Conservation (phyloP, 192 early-diverging fungal genomes). For the Linnemannia hyalina region DNA sequence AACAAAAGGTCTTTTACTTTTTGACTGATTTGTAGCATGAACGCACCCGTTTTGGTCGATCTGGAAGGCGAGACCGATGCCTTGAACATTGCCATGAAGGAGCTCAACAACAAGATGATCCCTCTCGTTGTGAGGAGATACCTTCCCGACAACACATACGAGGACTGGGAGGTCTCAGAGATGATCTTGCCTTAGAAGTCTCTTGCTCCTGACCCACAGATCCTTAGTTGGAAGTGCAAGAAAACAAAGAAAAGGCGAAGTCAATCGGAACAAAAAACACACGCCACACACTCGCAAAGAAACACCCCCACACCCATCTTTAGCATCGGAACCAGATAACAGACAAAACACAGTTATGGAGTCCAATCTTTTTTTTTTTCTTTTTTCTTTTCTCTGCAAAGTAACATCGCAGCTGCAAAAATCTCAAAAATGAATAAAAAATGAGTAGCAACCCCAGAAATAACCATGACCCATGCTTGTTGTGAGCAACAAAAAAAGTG, state of each 20-base stretch:
- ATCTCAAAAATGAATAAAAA: neutral
- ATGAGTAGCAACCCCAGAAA: neutral
- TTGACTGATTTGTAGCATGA: constrained; percentile 76
- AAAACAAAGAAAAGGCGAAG: neutral
- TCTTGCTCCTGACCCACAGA: neutral
- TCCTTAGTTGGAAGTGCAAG: neutral
- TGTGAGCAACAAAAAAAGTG: neutral
- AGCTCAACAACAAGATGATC: constrained; percentile 92
- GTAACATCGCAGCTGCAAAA: neutral
- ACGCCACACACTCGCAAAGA: neutral
- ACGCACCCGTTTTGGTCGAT: constrained; percentile 98
- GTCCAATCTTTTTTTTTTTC: neutral
- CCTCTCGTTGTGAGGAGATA: constrained; percentile 93
- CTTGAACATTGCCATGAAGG: constrained; percentile 94
- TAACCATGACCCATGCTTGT: neutral
- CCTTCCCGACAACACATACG: constrained; percentile 93
- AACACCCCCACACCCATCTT: neutral
- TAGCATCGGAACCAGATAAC: neutral
- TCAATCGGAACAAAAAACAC: neutral
- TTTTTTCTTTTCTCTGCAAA: neutral
- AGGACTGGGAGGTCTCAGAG: constrained; percentile 95
- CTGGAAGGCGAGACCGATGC: constrained; percentile 95
- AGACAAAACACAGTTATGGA: neutral
- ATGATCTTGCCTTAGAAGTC: constrained; percentile 71
- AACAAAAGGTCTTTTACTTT: constrained; percentile 3